Evolutionary conservation across 208 protist species (phyloP), one percentile per base, ranked within the genome.

Genomic region (Phytomonas sp.): DNA sequence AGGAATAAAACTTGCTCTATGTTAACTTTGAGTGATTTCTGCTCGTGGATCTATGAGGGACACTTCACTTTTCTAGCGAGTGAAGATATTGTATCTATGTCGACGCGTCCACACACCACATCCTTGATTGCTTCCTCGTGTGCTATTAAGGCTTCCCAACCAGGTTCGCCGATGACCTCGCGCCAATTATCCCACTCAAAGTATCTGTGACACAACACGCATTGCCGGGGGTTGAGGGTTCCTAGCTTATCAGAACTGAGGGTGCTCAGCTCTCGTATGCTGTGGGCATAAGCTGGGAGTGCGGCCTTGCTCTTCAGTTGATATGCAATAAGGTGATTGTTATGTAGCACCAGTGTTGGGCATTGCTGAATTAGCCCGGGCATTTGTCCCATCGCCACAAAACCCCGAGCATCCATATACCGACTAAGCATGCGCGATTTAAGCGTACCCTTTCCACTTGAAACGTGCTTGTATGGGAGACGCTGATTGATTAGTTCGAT

Each of bases 141-240:
- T 13, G 69, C 82, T 17, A 59, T 31, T 67, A 84, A 81, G 71
- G 82, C 63, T 60, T 80, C 74, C 83, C 85, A 91, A 13, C 83
- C 88, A 0, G 88, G 88, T 73, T 94, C 88, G 43, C 74, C 68
- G 23, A 80, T 60, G 23, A 85, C 77, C 69, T 94, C 84, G 5
- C 77, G 78, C 85, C 83, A 91, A 78, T 83, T 84, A 68, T 91
- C 88, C 88, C 88, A 94, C 75, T 94, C 83, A n/a, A 71, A 82
- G 73, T 84, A 85, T 4, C 72, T 73, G 30, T 7, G 28, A 34
- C 72, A 77, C n/a, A 94, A 29, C 31, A 91, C 67, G 20, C 80
- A 79, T 53, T 81, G 72, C n/a, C 67, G 36, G 40, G 85, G 81
- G n/a, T 79, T 71, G 62, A 94, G 66, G 53, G 80, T 80, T 33